A percentile compares a stretch with the other conserved stretches of the same genome.
These are phyloP conservation scores for Daldinia vernicosa DNA, from an alignment of 495 filamentous ascomycete genomes.

Conservation along the genomic window DNA sequence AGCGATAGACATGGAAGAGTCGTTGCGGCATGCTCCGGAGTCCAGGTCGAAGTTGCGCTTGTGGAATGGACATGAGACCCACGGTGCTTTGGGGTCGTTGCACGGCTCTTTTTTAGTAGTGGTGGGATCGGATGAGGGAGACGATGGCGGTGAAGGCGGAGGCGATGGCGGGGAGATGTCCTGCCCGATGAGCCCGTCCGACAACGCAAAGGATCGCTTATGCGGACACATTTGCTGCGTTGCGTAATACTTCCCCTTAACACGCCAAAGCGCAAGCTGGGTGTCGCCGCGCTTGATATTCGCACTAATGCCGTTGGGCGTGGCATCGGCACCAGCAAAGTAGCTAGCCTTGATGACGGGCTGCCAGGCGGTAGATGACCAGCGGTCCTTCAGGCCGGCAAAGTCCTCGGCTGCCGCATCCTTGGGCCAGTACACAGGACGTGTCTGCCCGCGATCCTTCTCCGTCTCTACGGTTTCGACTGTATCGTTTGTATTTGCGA, in stretches of 20 bases:
- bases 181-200: conserved; percentile 89
- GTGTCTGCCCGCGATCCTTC: conserved; percentile 75
- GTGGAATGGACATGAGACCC: conserved; percentile 91
- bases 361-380: conserved; percentile 83
- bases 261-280: conserved; percentile 89
- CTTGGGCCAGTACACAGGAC: conserved; percentile 86
- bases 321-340: conserved; percentile 71
- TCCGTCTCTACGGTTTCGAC: conserved; percentile 76
- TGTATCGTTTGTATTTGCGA: conserved; percentile 82
- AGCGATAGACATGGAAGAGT: conserved; percentile 80
- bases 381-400: conserved; percentile 67
- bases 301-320: conserved; percentile 73
- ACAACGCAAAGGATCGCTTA: conserved; percentile 90
- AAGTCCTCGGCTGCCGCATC: conserved; percentile 77
- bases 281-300: conserved; percentile 90
- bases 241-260: conserved; percentile 85
- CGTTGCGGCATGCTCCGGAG: conserved; percentile 79
- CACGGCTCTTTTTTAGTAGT: conserved; percentile 29
- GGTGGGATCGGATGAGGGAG: conserved; percentile 1
- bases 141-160: conserved; percentile 58
- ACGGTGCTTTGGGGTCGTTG: conserved; percentile 64
- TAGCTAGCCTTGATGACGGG: conserved; percentile 78
- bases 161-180: conserved; percentile 52
- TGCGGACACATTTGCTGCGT: conserved; percentile 98
- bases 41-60: conserved; percentile 90